Conservation (phyloP, 1,284 basidiomycete genomes). For the Cutaneotrichosporon dermatis region DNA sequence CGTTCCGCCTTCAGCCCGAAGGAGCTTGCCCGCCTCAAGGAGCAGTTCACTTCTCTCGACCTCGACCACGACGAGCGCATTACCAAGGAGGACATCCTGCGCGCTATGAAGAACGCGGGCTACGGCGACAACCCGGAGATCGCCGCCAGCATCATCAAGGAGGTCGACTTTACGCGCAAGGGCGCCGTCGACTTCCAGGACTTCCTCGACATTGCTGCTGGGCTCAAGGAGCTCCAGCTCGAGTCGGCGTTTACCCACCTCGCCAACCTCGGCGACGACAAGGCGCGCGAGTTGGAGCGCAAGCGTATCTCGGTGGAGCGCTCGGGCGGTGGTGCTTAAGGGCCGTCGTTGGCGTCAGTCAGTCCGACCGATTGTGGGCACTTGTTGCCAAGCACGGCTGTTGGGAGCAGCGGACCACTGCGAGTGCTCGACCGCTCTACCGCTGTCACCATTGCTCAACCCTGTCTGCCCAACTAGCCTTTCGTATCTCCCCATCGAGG, state of each 20-base stretch:
- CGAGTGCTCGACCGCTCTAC: too few species aligned
- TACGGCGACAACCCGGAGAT: slow-evolving; percentile 52
- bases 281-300: background rate
- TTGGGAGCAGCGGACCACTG: too few species aligned
- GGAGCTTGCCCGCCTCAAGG: slow-evolving; percentile 61
- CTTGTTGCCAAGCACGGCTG: too few species aligned
- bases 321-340: slow-evolving; percentile 72
- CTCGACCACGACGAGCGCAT: slow-evolving; percentile 48
- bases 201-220: slow-evolving; percentile 76
- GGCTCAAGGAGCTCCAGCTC: slow-evolving; percentile 67
- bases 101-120: slow-evolving; percentile 45
- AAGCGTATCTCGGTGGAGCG: slow-evolving; percentile 71
- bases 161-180: slow-evolving; percentile 62
- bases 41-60: slow-evolving; percentile 55
- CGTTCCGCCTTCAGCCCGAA: slow-evolving; percentile 64
- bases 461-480: too few species aligned
- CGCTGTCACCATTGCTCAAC: too few species aligned
- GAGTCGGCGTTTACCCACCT: slow-evolving; percentile 54
- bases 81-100: slow-evolving; percentile 42
- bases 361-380: too few species aligned
- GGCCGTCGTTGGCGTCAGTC: too few species aligned
- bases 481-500: too few species aligned
- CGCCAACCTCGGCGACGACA: slow-evolving; percentile 35
- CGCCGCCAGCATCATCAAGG: slow-evolving; percentile 66
- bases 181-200: slow-evolving; percentile 65